A percentile compares a stretch with the other conserved stretches of the same genome.
phyloP scores from a whole-genome alignment of 1,284 basidiomycete genomes.

The Coniophora puteana region DNA sequence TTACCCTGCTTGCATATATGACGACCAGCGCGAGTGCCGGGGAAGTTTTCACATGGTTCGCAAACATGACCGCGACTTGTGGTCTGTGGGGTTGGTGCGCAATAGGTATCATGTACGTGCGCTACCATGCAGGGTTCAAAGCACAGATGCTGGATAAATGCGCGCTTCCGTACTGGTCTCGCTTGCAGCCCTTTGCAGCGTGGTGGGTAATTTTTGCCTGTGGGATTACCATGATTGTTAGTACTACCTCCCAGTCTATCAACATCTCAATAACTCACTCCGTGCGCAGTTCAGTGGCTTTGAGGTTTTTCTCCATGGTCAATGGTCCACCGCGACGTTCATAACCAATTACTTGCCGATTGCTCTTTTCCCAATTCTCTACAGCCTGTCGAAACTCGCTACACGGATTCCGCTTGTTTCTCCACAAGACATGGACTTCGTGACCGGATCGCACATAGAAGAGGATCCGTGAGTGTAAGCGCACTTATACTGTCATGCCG shows the following conservation, averaged over 20 bases:
- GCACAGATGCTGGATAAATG: slow-evolving; percentile 48
- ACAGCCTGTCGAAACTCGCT: slow-evolving; percentile 37
- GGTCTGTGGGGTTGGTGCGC: slow-evolving; percentile 59
- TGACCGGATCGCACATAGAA: slow-evolving; percentile 45
- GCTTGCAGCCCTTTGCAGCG: slow-evolving; percentile 41
- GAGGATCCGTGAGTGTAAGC: slow-evolving; percentile 30
- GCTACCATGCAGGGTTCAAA: slow-evolving; percentile 50
- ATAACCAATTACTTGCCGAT: slow-evolving; percentile 53
- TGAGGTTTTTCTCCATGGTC: slow-evolving; percentile 34
- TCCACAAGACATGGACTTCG: slow-evolving; percentile 52
- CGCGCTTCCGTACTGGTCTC: slow-evolving; percentile 41
- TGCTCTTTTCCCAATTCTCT: slow-evolving; percentile 51
- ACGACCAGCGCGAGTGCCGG: slow-evolving; percentile 45
- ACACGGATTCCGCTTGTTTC: slow-evolving; percentile 32
- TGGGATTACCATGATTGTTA: slow-evolving; percentile 32
- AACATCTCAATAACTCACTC: neutral
- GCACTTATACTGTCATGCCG: neutral
- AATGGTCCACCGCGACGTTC: slow-evolving; percentile 25
- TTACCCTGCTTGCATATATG: slow-evolving; percentile 48
- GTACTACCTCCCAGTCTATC: slow-evolving; percentile 7
- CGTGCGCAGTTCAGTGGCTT: slow-evolving; percentile 28
- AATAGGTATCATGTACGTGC: slow-evolving; percentile 53
- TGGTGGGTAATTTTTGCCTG: slow-evolving; percentile 34
- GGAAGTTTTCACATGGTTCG: slow-evolving; percentile 48
- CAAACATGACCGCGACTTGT: slow-evolving; percentile 34